Conservation (phyloP, 2,329 filamentous ascomycete species). For the Aspergillus sp. region DNA sequence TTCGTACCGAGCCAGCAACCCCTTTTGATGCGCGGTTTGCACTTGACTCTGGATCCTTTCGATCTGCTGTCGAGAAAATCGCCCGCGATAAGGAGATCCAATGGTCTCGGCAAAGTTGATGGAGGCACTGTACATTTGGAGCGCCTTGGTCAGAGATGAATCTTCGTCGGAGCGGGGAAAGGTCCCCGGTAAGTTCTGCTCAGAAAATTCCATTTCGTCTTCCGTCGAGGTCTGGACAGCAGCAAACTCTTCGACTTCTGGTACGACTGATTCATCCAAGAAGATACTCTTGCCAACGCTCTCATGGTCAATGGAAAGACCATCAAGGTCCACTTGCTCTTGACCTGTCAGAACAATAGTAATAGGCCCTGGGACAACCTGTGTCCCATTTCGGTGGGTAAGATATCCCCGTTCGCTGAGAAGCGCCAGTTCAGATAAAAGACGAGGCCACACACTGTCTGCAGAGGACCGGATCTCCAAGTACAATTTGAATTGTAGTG, state of each 20-base stretch:
- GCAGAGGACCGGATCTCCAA: constrained; percentile 26
- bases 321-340: background rate
- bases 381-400: constrained; percentile 24
- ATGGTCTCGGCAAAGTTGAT: constrained; percentile 17
- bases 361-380: constrained; percentile 23
- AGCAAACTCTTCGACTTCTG: background rate
- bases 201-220: background rate
- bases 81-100: constrained; percentile 19
- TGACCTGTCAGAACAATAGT: constrained; percentile 27
- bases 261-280: background rate
- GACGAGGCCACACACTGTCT: constrained; percentile 18
- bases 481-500: constrained; percentile 25
- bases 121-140: constrained; percentile 13
- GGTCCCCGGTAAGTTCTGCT: background rate
- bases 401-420: constrained; percentile 27
- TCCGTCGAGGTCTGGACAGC: background rate
- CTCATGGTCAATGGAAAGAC: background rate
- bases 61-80: constrained; percentile 22
- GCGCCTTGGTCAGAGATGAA: background rate
- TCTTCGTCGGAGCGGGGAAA: background rate
- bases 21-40: constrained; percentile 18
- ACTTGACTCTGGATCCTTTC: constrained; percentile 21
- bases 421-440: constrained; percentile 21
- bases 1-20: constrained; percentile 17
- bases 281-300: background rate